Percentiles rank a stretch among this genome's conserved stretches.
Evolutionary conservation across 1,139 yeast genomes (phyloP).

Genomic region (Pichia cactophila): DNA sequence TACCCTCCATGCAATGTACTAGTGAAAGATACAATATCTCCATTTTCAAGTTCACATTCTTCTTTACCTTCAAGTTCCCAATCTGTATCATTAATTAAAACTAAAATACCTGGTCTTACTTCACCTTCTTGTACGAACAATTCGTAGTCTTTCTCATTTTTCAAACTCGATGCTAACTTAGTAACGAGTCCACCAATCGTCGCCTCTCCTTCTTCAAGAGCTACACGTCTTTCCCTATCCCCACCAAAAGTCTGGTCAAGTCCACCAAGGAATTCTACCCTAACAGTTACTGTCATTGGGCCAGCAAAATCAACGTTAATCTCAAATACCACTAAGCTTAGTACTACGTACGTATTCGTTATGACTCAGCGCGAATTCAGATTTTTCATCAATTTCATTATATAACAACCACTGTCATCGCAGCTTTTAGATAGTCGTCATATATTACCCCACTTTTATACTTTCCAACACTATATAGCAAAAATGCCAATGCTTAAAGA

Average conservation of each 20-base stretch:
- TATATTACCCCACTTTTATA: not conserved
- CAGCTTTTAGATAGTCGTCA: no score
- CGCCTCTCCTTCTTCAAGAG: constrained; percentile 8
- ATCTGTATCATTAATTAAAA: constrained; percentile 87
- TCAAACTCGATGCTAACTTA: constrained; percentile 44
- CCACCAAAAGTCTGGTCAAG: constrained; percentile 45
- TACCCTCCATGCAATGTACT: constrained; percentile 90
- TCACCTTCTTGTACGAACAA: constrained; percentile 77
- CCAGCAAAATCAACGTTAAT: no score
- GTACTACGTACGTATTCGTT: no score
- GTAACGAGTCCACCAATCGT: constrained; percentile 42
- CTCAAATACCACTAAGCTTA: no score
- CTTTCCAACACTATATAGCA: not conserved
- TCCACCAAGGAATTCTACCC: constrained; percentile 35
- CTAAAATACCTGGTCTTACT: constrained; percentile 86
- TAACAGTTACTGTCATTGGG: constrained; percentile 5
- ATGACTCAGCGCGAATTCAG: no score
- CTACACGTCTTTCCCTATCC: constrained; percentile 29
- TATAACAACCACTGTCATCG: no score
- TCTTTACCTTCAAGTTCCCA: constrained; percentile 96
- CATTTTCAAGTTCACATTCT: constrained; percentile 62
- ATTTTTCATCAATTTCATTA: no score
- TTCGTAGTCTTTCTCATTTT: constrained; percentile 55
- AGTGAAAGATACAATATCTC: constrained; percentile 80
- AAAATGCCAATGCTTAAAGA: constrained; percentile 48